phyloP scores from a whole-genome alignment of 352 stramenopile genomes.

The Phytophthora megakarya region DNA sequence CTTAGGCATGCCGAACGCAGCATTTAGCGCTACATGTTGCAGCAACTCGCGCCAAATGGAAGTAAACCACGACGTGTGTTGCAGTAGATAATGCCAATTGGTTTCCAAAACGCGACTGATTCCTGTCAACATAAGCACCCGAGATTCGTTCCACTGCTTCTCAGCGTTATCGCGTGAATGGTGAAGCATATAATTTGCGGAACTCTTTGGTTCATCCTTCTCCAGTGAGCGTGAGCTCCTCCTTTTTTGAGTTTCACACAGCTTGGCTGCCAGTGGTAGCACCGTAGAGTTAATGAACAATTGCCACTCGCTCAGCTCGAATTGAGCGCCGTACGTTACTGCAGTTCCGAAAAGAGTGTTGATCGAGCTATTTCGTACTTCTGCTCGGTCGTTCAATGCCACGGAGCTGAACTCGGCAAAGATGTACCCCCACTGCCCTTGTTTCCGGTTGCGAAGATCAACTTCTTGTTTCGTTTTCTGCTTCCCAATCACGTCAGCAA shows the following conservation, averaged over 20 bases:
- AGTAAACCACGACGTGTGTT: constrained; percentile 65
- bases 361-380: constrained; percentile 97
- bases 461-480: constrained; percentile 34
- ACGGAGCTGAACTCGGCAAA: constrained; percentile 89
- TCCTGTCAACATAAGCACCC: constrained; percentile 94
- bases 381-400: constrained; percentile 90
- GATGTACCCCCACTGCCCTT: constrained; percentile 61
- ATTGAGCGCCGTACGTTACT: constrained; percentile 93
- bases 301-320: constrained; percentile 92
- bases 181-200: constrained; percentile 84
- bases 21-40: constrained; percentile 60
- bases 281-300: constrained; percentile 94
- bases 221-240: constrained; percentile 16
- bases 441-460: constrained; percentile 30
- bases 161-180: constrained; percentile 94
- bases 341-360: constrained; percentile 98
- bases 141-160: constrained; percentile 98
- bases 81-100: constrained; percentile 72
- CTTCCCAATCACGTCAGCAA: constrained; percentile 88
- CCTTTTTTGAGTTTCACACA: constrained; percentile 48
- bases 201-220: constrained; percentile 22
- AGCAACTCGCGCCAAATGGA: constrained; percentile 70
- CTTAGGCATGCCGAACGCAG: constrained; percentile 59
- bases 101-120: constrained; percentile 93
- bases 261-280: constrained; percentile 83